Percentiles rank a stretch among this genome's conserved stretches.
Conservation (phyloP, 2,329 filamentous ascomycete species). For the Knoxdaviesia capensis region DNA sequence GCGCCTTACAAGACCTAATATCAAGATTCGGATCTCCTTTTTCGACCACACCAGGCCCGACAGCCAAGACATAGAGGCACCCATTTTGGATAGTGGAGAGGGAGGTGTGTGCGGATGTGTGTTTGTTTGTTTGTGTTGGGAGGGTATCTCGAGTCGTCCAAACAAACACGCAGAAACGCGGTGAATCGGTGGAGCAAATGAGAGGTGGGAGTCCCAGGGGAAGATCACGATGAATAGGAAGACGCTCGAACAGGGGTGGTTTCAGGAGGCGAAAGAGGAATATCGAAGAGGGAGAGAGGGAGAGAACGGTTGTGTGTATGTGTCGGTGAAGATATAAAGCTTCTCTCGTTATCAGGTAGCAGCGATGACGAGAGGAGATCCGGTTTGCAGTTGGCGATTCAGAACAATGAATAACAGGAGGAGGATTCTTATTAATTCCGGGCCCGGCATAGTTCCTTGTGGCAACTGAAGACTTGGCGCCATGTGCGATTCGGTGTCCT, state of each 20-base stretch:
- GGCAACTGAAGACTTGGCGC: too few species aligned
- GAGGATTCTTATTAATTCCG: too few species aligned
- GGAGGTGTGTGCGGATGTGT: too few species aligned
- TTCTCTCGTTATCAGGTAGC: too few species aligned
- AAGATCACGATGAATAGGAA: constrained; percentile 8
- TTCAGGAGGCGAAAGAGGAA: neutral
- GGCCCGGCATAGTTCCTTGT: too few species aligned
- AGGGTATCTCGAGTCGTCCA: neutral
- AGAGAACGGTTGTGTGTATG: neutral
- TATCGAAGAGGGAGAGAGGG: neutral
- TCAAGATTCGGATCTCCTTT: constrained; percentile 95
- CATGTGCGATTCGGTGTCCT: too few species aligned
- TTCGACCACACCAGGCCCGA: constrained; percentile 67
- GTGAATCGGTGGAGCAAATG: constrained; percentile 3
- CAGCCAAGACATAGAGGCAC: constrained; percentile 46
- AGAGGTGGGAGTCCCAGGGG: constrained; percentile 8
- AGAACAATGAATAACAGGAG: too few species aligned
- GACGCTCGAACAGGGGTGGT: neutral
- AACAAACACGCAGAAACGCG: neutral
- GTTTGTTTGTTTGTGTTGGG: neutral
- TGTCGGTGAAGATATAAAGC: neutral
- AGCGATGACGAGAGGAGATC: too few species aligned
- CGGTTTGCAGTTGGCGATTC: too few species aligned
- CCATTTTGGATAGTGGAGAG: constrained; percentile 25
- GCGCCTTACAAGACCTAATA: constrained; percentile 63